Conservation (phyloP, 2,329 filamentous ascomycete genomes). For the Thielaviopsis ethacetica region DNA sequence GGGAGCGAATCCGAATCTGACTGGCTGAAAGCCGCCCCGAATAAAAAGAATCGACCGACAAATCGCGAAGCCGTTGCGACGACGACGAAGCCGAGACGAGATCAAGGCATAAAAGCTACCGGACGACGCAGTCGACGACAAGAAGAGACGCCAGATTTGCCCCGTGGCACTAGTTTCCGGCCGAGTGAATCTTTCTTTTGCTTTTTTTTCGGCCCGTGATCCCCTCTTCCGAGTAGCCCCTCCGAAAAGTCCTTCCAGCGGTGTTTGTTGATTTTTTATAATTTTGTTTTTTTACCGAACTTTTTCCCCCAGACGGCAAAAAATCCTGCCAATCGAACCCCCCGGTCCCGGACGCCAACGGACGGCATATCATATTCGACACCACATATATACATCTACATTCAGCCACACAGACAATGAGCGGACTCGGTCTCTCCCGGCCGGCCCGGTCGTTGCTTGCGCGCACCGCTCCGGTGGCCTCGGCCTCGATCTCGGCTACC, state of each 20-base stretch:
- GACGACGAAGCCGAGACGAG: too few species aligned
- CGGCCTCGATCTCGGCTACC: constrained; percentile 14
- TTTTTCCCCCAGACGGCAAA: not conserved
- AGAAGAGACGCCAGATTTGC: not conserved
- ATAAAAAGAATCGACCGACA: not conserved
- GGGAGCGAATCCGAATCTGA: not conserved
- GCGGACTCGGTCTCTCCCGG: constrained; percentile 5
- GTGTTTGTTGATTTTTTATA: not conserved
- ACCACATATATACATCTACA: not conserved
- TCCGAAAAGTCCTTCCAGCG: not conserved
- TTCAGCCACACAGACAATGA: constrained; percentile 4
- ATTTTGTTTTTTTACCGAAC: not conserved
- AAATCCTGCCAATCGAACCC: not conserved
- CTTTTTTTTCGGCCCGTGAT: not conserved
- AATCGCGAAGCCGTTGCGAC: not conserved
- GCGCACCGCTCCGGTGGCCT: constrained; percentile 4
- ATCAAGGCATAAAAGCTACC: too few species aligned
- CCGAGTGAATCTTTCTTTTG: not conserved
- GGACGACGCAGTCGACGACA: not conserved
- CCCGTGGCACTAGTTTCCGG: not conserved
- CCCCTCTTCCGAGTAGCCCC: not conserved
- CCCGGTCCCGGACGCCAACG: too few species aligned
- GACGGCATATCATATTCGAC: too few species aligned
- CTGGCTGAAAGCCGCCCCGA: not conserved
- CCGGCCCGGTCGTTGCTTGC: constrained; percentile 7